A percentile compares a stretch with the other conserved stretches of the same genome.
phyloP scores from a whole-genome alignment of 345 rosid genomes.

The Limnanthes douglasii region DNA sequence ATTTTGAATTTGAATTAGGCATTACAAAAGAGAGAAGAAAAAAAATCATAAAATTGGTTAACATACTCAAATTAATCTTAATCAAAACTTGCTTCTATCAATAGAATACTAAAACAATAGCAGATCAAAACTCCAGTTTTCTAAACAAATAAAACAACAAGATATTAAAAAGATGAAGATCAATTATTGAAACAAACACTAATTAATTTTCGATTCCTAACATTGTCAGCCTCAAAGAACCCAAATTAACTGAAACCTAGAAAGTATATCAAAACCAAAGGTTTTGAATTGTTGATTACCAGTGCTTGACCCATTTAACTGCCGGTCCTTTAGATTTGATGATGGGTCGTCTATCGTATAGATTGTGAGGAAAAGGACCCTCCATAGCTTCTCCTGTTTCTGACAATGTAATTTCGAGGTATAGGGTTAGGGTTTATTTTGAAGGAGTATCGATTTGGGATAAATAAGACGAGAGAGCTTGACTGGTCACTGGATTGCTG shows the following conservation, averaged over 20 bases:
- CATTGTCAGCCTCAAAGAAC: background rate
- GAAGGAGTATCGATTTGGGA: too few relatives aligned
- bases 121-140: background rate
- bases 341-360: conserved; percentile 68
- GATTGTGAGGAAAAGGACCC: too few relatives aligned
- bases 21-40: background rate
- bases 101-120: background rate
- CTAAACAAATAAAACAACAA: background rate
- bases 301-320: conserved; percentile 72
- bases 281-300: conserved; percentile 22
- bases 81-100: background rate
- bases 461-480: too few relatives aligned
- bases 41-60: background rate
- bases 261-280: background rate
- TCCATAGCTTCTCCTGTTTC: too few relatives aligned
- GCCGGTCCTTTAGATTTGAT: conserved; percentile 58
- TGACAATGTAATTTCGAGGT: too few relatives aligned
- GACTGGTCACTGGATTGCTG: too few relatives aligned
- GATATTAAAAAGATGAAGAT: background rate
- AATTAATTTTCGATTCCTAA: background rate
- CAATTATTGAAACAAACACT: background rate
- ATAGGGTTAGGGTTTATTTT: too few relatives aligned
- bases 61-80: background rate
- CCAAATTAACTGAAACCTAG: background rate
- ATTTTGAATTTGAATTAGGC: background rate